These are phyloP conservation scores for Monilinia aucupariae DNA, from an alignment of 2,329 filamentous ascomycete genomes.

Conservation along the genomic window DNA sequence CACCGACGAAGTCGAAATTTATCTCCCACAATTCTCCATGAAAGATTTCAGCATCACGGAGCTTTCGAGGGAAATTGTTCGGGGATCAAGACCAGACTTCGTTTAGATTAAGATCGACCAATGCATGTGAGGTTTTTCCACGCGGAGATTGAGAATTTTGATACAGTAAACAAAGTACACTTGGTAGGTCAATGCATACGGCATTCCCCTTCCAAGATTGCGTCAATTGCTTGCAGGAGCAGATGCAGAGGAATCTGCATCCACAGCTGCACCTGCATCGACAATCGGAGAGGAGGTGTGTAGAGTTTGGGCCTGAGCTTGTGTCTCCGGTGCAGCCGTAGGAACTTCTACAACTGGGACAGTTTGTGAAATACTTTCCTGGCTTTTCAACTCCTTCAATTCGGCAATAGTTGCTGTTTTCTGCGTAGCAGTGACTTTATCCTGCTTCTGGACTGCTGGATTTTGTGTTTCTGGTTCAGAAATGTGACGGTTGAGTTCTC, in stretches of 20 bases:
- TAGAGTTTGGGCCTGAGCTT: background rate
- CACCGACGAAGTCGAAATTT: background rate
- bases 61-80: background rate
- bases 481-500: background rate
- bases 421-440: background rate
- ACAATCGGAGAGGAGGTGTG: background rate
- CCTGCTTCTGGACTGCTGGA: background rate
- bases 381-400: background rate
- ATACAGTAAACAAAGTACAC: background rate
- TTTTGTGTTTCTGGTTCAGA: background rate
- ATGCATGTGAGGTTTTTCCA: background rate
- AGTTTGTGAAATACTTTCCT: background rate
- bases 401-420: background rate
- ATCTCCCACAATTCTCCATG: background rate
- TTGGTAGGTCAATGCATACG: background rate
- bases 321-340: background rate
- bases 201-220: background rate
- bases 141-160: background rate
- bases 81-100: background rate
- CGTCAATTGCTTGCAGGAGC: background rate
- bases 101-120: background rate
- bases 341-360: constrained; percentile 1
- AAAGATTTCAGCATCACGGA: background rate
- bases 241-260: constrained; percentile 1
- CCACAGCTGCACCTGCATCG: too few species aligned